phyloP scores from a whole-genome alignment of 257 asterid genomes.

The Schizonepeta tenuifolia region DNA sequence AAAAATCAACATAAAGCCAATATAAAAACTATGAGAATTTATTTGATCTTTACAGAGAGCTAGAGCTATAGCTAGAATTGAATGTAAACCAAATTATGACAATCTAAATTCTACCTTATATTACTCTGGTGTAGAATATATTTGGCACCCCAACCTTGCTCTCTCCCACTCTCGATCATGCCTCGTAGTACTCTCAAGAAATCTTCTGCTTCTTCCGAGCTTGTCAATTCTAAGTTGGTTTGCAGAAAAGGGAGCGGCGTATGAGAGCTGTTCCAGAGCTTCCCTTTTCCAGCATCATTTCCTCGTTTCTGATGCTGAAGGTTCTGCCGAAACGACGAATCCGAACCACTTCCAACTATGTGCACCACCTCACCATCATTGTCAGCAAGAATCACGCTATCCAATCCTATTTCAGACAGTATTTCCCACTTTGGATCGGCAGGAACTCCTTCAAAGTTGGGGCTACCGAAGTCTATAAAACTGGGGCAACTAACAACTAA shows the following conservation, averaged over 20 bases:
- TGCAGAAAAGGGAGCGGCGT: conserved; percentile 70
- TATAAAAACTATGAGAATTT: background rate
- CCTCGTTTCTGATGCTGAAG: conserved; percentile 53
- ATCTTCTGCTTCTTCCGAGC: conserved; percentile 61
- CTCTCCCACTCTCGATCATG: conserved; percentile 66
- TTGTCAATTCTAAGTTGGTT: conserved; percentile 56
- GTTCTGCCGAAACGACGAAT: conserved; percentile 51
- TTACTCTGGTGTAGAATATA: conserved; percentile 68
- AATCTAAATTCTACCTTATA: conserved; percentile 41
- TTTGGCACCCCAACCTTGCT: conserved; percentile 62
- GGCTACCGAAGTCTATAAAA: conserved; percentile 57
- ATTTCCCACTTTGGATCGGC: conserved; percentile 74
- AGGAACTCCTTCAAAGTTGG: conserved; percentile 76
- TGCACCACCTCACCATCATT: conserved; percentile 67
- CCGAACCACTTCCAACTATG: conserved; percentile 81
- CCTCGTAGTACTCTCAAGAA: conserved; percentile 59
- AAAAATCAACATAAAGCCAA: background rate
- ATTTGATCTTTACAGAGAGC: background rate
- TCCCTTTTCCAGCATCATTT: conserved; percentile 42
- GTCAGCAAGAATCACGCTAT: conserved; percentile 79
- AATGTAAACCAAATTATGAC: background rate
- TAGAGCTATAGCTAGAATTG: background rate
- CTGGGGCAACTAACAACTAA: conserved; percentile 75
- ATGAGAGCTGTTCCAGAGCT: conserved; percentile 49
- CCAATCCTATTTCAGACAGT: conserved; percentile 65